Evolutionary conservation across 2,329 filamentous ascomycete species (phyloP).

Genomic region (Penicillium sp.): DNA sequence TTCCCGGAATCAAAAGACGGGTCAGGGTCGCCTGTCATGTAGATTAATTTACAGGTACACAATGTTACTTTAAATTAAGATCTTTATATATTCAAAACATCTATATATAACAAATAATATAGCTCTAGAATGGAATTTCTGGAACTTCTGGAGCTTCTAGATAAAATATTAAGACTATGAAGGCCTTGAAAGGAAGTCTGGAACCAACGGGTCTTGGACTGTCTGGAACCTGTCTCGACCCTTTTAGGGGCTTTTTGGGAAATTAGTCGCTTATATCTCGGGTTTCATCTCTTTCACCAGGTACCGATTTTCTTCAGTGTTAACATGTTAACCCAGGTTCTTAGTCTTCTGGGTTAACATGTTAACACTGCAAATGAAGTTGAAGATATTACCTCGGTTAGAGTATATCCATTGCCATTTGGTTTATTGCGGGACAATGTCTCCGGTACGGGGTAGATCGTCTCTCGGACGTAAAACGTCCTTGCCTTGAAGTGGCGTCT

Average conservation of each 20-base stretch:
- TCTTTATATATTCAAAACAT: background rate
- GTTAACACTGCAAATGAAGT: background rate
- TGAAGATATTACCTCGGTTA: background rate
- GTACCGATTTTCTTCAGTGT: slow-evolving; percentile 1
- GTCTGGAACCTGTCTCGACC: slow-evolving; percentile 13
- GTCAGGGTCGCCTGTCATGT: slow-evolving; percentile 12
- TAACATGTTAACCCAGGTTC: too few species aligned
- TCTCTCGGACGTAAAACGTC: background rate
- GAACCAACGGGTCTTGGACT: slow-evolving; percentile 5
- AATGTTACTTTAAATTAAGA: background rate
- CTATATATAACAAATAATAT: too few species aligned
- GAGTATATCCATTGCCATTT: background rate
- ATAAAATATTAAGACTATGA: too few species aligned
- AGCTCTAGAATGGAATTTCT: background rate
- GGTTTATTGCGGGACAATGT: background rate
- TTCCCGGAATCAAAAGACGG: slow-evolving; percentile 10
- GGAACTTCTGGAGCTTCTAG: background rate
- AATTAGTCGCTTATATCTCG: background rate
- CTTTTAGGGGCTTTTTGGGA: slow-evolving; percentile 6
- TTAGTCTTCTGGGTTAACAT: background rate
- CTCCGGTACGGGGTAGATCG: background rate
- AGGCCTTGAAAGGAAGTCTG: background rate
- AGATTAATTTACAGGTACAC: slow-evolving; percentile 2
- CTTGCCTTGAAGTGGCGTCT: background rate
- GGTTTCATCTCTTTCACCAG: slow-evolving; percentile 3